phyloP scores from a whole-genome alignment of 371 early-diverging fungal genomes.

The Phascolomyces articulosus region DNA sequence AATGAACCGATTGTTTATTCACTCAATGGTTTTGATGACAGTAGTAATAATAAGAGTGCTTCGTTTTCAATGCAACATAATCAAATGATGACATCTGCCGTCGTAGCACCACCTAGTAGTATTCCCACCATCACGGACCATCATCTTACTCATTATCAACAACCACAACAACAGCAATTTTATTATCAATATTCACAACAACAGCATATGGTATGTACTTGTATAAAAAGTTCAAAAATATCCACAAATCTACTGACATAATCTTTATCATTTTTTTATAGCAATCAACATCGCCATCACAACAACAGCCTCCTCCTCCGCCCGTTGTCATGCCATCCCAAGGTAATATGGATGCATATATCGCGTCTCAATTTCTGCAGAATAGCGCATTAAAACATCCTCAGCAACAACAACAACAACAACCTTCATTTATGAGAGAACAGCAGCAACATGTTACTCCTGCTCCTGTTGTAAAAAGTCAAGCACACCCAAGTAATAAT shows the following conservation, averaged over 20 bases:
- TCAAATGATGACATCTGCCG: constrained; percentile 17
- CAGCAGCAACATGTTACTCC: constrained; percentile 15
- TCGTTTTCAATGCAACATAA: constrained; percentile 8
- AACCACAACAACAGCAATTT: background rate
- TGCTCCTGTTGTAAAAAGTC: constrained; percentile 26
- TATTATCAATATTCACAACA: background rate
- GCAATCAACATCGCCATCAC: background rate
- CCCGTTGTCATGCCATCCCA: background rate
- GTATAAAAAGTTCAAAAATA: too few relatives aligned
- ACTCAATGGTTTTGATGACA: background rate
- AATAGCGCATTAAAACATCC: background rate
- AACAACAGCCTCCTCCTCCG: background rate
- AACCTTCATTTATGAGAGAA: background rate
- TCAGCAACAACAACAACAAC: too few relatives aligned
- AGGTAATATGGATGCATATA: background rate
- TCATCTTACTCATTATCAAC: background rate
- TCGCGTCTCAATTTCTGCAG: constrained; percentile 13
- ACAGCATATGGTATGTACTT: too few relatives aligned
- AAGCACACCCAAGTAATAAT: constrained; percentile 4
- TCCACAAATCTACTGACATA: too few relatives aligned
- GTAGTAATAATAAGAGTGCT: constrained; percentile 8
- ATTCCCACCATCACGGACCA: background rate
- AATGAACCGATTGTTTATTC: constrained; percentile 7
- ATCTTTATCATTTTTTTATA: background rate
- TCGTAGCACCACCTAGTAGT: constrained; percentile 1